Evolutionary conservation across 1,284 basidiomycete species (phyloP).

Genomic region (Tilletia indica): DNA sequence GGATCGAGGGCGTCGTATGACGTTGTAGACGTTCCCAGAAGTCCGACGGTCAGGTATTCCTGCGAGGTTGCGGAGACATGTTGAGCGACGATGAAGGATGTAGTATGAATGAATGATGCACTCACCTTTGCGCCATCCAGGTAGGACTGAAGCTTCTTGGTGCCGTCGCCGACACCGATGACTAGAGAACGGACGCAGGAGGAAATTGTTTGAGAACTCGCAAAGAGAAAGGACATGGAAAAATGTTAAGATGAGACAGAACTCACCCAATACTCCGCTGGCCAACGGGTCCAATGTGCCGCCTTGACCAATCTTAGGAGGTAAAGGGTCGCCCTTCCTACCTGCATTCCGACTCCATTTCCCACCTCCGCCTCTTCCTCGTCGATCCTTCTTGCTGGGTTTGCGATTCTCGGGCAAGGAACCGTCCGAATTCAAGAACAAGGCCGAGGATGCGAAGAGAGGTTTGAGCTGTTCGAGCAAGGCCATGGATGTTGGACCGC

Average conservation of each 20-base stretch:
- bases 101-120: neutral
- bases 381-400: neutral
- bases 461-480: slow-evolving; percentile 82
- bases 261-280: slow-evolving; percentile 67
- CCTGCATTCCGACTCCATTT: neutral
- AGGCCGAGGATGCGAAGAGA: slow-evolving; percentile 71
- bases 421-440: slow-evolving; percentile 63
- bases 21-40: slow-evolving; percentile 91
- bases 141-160: slow-evolving; percentile 81
- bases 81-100: slow-evolving; percentile 3
- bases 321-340: slow-evolving; percentile 52
- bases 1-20: slow-evolving; percentile 83
- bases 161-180: slow-evolving; percentile 83
- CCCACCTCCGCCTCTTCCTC: slow-evolving; percentile 1
- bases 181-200: slow-evolving; percentile 61
- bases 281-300: slow-evolving; percentile 96
- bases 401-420: slow-evolving; percentile 59
- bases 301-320: slow-evolving; percentile 78
- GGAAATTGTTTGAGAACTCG: neutral
- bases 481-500: slow-evolving; percentile 85
- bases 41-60: slow-evolving; percentile 87
- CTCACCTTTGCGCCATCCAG: slow-evolving; percentile 85
- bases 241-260: neutral
- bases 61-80: slow-evolving; percentile 51
- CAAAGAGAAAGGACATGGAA: neutral